Conservation (phyloP, 257 asterid genomes). For the Rauvolfia tetraphylla region DNA sequence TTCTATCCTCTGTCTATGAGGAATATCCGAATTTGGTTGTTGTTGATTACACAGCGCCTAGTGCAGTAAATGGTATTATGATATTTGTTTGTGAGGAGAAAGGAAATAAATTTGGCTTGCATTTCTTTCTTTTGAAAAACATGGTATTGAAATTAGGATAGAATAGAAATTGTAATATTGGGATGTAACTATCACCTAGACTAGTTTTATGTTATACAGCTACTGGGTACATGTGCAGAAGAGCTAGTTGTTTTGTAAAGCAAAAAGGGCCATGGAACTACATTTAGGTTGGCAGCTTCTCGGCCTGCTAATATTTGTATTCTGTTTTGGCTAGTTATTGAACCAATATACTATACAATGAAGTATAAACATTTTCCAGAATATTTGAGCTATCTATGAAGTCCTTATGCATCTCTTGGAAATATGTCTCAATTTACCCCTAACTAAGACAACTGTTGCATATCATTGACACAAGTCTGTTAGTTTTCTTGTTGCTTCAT, state of each 20-base stretch:
- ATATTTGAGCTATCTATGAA: background rate
- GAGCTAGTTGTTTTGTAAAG: too few relatives aligned
- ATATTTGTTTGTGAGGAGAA: constrained; percentile 2
- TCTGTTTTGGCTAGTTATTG: too few relatives aligned
- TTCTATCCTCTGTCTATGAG: constrained; percentile 43
- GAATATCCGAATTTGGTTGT: constrained; percentile 68
- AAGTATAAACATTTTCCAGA: background rate
- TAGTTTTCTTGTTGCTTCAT: background rate
- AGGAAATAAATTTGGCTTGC: background rate
- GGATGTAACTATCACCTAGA: background rate
- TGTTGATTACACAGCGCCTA: constrained; percentile 83
- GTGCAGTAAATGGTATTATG: constrained; percentile 71
- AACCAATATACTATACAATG: too few relatives aligned
- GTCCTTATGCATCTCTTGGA: background rate
- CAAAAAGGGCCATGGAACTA: too few relatives aligned
- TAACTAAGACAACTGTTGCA: background rate
- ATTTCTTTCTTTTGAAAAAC: background rate
- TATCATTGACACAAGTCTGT: background rate
- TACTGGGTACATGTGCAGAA: background rate
- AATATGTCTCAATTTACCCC: background rate
- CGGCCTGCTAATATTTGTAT: too few relatives aligned
- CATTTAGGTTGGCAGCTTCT: too few relatives aligned
- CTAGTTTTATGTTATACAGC: background rate
- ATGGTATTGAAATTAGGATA: background rate
- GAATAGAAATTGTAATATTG: background rate